Evolutionary conservation across 2,329 filamentous ascomycete genomes (phyloP).

Genomic region (Sporothrix inflata): DNA sequence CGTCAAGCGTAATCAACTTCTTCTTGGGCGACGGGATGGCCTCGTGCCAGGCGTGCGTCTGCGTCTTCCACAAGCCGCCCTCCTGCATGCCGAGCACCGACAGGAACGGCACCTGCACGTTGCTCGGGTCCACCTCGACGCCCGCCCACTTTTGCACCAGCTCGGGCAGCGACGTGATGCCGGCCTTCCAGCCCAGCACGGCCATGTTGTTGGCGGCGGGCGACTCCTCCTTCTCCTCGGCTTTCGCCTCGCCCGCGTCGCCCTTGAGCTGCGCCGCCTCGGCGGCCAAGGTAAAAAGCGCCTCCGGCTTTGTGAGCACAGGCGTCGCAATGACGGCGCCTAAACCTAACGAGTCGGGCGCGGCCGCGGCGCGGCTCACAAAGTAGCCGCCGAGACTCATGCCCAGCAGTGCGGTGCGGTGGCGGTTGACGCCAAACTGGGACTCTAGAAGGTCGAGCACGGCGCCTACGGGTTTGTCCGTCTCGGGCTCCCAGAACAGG

Average conservation of each 20-base stretch:
- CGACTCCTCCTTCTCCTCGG: neutral
- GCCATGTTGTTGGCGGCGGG: neutral
- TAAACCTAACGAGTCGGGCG: neutral
- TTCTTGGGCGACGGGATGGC: constrained; percentile 10
- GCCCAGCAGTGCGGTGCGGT: neutral
- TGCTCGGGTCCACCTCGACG: neutral
- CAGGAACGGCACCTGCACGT: neutral
- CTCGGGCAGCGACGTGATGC: neutral
- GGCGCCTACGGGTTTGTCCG: neutral
- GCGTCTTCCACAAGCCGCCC: constrained; percentile 4
- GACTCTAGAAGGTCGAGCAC: neutral
- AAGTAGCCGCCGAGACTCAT: neutral
- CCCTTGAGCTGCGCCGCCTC: neutral
- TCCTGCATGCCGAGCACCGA: constrained; percentile 9
- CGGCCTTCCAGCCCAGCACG: neutral
- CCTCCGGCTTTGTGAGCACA: neutral
- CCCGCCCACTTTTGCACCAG: neutral
- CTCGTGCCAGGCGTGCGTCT: constrained; percentile 3
- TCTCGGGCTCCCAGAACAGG: neutral
- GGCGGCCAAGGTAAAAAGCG: neutral
- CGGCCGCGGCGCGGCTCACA: neutral
- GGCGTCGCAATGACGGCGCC: constrained; percentile 13
- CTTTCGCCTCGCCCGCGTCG: neutral
- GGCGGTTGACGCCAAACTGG: constrained; percentile 8
- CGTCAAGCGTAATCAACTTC: neutral